These are phyloP conservation scores for Sugiyamaella valdiviana DNA, from an alignment of 805 yeast species.

Conservation along the genomic window DNA sequence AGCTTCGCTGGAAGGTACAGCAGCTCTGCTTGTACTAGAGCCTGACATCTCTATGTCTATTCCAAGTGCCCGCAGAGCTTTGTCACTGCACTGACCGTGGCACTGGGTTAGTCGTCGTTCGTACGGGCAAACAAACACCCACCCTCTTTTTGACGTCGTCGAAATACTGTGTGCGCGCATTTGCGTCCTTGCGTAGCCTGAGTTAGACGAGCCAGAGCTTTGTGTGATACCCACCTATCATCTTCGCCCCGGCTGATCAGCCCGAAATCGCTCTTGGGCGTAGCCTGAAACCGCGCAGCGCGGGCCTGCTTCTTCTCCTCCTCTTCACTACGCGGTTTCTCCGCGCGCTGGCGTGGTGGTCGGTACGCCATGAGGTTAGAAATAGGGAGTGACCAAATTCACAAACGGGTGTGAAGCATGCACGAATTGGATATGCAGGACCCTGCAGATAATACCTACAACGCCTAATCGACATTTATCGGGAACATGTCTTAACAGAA, in stretches of 20 bases:
- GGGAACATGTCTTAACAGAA: too few relatives aligned
- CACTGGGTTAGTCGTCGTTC: not conserved
- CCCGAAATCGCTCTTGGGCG: slow-evolving; percentile 29
- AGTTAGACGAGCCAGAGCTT: too few relatives aligned
- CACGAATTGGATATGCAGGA: too few relatives aligned
- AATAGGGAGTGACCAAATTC: too few relatives aligned
- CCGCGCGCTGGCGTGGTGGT: not conserved
- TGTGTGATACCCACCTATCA: slow-evolving; percentile 1
- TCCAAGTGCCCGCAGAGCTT: not conserved
- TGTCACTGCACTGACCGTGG: not conserved
- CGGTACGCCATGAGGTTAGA: not conserved
- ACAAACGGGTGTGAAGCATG: too few relatives aligned
- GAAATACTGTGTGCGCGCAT: slow-evolving; percentile 6
- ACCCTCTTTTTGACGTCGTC: slow-evolving; percentile 4
- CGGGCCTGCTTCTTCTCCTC: slow-evolving; percentile 2
- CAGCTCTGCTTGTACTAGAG: not conserved
- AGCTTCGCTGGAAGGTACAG: not conserved
- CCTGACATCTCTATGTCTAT: not conserved
- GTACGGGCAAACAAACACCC: not conserved
- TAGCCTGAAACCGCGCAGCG: slow-evolving; percentile 11
- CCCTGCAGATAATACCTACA: too few relatives aligned
- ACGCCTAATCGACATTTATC: too few relatives aligned
- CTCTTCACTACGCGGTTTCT: slow-evolving; percentile 1
- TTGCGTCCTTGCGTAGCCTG: slow-evolving; percentile 12
- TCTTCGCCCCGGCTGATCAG: slow-evolving; percentile 44